A percentile compares a stretch with the other conserved stretches of the same genome.
These are phyloP conservation scores for Sporothrix pseudoabietina DNA, from an alignment of 2,329 filamentous ascomycete species.

Conservation along the genomic window DNA sequence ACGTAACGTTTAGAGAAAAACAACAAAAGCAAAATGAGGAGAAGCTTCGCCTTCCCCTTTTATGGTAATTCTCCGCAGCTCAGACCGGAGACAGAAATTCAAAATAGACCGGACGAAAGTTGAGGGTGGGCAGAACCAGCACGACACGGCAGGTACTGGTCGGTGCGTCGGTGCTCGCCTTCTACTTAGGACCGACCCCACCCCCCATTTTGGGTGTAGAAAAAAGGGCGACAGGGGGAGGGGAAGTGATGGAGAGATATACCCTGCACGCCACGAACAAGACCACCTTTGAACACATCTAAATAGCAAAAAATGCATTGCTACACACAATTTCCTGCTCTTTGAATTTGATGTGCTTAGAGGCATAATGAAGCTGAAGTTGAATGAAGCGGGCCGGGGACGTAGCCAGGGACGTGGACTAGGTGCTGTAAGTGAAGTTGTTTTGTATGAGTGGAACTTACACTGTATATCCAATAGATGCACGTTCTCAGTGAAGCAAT, in stretches of 20 bases:
- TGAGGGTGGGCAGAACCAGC: neutral
- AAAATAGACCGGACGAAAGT: conserved; percentile 3
- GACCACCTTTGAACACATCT: neutral
- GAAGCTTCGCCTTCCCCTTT: neutral
- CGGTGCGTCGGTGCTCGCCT: conserved; percentile 18
- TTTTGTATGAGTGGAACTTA: too few species aligned
- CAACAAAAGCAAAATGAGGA: neutral
- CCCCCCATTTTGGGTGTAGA: neutral
- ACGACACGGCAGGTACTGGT: neutral
- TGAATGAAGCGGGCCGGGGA: too few species aligned
- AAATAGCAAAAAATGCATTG: too few species aligned
- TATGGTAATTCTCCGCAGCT: neutral
- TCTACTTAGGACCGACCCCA: neutral
- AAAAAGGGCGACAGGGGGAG: neutral
- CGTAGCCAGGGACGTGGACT: too few species aligned
- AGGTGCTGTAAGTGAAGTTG: too few species aligned
- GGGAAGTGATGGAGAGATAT: neutral
- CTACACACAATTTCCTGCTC: too few species aligned
- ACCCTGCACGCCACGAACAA: neutral
- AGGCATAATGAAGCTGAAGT: too few species aligned
- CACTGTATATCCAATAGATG: too few species aligned
- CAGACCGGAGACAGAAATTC: neutral
- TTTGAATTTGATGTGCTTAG: too few species aligned
- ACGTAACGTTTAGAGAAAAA: neutral
- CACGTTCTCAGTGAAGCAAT: too few species aligned